Evolutionary conservation across 1,284 basidiomycete genomes (phyloP), one percentile per base, ranked within the genome.

Genomic region (Hypsizygus ulmarius): DNA sequence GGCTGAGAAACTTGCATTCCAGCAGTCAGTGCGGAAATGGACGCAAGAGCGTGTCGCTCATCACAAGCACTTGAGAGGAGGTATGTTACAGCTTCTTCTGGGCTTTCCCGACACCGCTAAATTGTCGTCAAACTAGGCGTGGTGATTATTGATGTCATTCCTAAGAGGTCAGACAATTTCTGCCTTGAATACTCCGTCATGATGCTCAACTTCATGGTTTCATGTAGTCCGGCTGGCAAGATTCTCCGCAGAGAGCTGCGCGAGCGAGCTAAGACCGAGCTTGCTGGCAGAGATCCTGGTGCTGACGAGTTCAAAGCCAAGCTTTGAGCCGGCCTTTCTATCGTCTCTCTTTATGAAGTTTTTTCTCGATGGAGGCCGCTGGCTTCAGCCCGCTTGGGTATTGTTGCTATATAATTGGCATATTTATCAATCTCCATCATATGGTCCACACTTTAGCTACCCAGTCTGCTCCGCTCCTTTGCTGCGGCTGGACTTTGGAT

Each of bases 51-150:
- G 78, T 33, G 86, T 87, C 1, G 84, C 84, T 8, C 67, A 68
- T 41, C 82, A 87, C 60, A 89, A 88, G 57, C 79, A 66, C 51
- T 61, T 88, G 16, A 72, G 86, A 50, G 86, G 85, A 41, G 85
- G 72, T 68, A 18, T 33, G 62, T 54, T 14, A 11, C 15, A 14
- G 14, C 19, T 43, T 18, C n/a, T n/a, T 40, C 5, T 19, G 9
- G 30, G 2, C n/a, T 6, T 3, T 18, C n/a, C 15, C 29, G 10
- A 12, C 38, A 3, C 42, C 9, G 28, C 28, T 41, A 8, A 25
- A 27, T 39, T 12, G 11, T 10, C 14, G 50, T 35, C 30, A 18
- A 37, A 14, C 34, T 27, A 70, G 69, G 83, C 30, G 77, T 87
- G 6, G 64, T 79, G 0, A 59, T 80, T 0, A 71, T 85, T 28